Base-by-base conservation (phyloP, 495 filamentous ascomycete genomes). In the Podospora bellae-mahoneyi region DNA sequence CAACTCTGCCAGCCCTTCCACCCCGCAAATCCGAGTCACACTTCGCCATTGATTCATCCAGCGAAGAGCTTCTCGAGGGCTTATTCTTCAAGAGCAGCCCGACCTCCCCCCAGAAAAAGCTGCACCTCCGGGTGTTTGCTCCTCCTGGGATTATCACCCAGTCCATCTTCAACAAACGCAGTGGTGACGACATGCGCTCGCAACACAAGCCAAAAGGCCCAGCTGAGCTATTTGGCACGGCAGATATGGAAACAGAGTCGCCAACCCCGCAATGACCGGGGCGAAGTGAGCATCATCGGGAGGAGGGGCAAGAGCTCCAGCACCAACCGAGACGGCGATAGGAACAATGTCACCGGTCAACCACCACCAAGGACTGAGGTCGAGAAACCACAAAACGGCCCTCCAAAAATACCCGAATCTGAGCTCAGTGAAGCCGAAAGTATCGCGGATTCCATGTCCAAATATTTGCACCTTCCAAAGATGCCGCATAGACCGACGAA, bases 401-500 rank as follows among this genome's bases (percentile, higher is more conserved):
- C 48, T 20, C 34, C 71, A 28, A 71, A 69, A 63, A 23, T 64
- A 15, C 56, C 75, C 1, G 76, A 79, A 66, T 57, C 62, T 20
- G 81, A 82, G 54, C 72, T 48, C 9, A 13, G 9, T 3, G 39
- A 48, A 48, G 39, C 5, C 9, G 39, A 48, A 18, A 48, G 77
- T 1, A 69, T 80, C 10, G 69, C 76, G 4, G 67, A 81, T 10
- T 75, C 81, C 5, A 66, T 84, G 73, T 83, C 81, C 15, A 84
- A 84, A 55, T 84, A 84, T 62, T 76, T 94, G 1, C 90, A 91
- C 68, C 77, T 85, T 20, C 87, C 87, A 18, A 80, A 84, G 64
- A 86, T 93, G 75, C 86, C 91, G 23, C 93, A 97, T 78, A 84
- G 93, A 48, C 94, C 95, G 13, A 94, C 90, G 32, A 97, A 97